phyloP scores from a whole-genome alignment of 225 moss, liverwort and hornwort species.

The Bryoerythrophyllum caledonicum region DNA sequence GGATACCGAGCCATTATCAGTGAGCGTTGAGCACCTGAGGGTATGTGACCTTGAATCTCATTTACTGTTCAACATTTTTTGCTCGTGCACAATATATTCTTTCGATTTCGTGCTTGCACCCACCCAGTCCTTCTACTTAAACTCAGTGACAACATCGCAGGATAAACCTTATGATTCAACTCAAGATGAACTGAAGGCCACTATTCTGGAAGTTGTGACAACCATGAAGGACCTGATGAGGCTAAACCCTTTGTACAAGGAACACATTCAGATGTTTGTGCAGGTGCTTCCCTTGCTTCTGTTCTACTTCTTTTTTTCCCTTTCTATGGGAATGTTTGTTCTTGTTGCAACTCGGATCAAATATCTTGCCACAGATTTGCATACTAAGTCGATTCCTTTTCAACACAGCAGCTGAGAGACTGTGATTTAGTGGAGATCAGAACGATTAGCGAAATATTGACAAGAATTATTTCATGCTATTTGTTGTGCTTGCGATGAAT shows the following conservation, averaged over 20 bases:
- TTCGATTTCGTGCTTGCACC: not conserved
- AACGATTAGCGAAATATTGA: not conserved
- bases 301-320: not conserved
- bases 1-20: constrained; percentile 84
- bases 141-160: constrained; percentile 38
- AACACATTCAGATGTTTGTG: constrained; percentile 87
- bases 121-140: constrained; percentile 4
- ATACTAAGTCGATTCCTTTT: not conserved
- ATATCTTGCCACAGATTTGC: not conserved
- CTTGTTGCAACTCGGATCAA: not conserved
- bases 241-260: constrained; percentile 81
- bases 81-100: not conserved
- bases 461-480: not conserved
- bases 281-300: constrained; percentile 45
- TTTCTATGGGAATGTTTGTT: not conserved
- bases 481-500: not conserved
- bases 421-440: not conserved
- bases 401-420: not conserved
- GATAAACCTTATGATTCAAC: constrained; percentile 82
- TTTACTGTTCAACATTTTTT: not conserved
- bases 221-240: constrained; percentile 93
- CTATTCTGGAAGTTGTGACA: constrained; percentile 82
- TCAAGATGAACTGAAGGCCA: constrained; percentile 87
- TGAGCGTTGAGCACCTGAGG: constrained; percentile 91
- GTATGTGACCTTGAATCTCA: constrained; percentile 37